Conservation (phyloP, 2,329 filamentous ascomycete species). For the Epichloe gansuensis region DNA sequence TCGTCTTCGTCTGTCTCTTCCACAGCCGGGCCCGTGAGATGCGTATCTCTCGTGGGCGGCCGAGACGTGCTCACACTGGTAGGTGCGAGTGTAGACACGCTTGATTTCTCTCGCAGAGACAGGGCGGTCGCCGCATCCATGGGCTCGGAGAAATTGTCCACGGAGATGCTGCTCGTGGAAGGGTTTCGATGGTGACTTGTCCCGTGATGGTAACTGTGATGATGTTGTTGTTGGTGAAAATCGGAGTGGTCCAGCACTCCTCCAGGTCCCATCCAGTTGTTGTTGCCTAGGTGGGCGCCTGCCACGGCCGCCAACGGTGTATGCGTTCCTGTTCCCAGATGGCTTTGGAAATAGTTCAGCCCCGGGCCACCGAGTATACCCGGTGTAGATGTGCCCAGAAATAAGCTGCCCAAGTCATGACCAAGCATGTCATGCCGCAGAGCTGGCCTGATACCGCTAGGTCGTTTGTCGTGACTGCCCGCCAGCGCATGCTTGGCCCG, state of each 20-base stretch:
- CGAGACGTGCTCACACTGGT: slow-evolving; percentile 41
- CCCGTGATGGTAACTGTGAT: slow-evolving; percentile 8
- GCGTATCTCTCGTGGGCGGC: slow-evolving; percentile 44
- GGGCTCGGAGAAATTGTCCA: slow-evolving; percentile 25
- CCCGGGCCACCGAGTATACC: slow-evolving; percentile 62
- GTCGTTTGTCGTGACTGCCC: slow-evolving; percentile 7
- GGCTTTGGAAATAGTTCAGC: slow-evolving; percentile 72
- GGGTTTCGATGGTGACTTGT: slow-evolving; percentile 30
- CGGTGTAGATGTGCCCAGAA: slow-evolving; percentile 47
- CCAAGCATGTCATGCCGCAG: slow-evolving; percentile 20
- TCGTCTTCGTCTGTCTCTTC: slow-evolving; percentile 26
- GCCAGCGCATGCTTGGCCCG: slow-evolving; percentile 2
- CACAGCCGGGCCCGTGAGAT: slow-evolving; percentile 24
- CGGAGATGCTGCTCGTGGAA: slow-evolving; percentile 34
- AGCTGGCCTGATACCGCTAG: slow-evolving; percentile 19
- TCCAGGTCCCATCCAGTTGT: slow-evolving; percentile 22
- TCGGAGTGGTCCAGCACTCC: slow-evolving; percentile 5
- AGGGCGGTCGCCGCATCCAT: slow-evolving; percentile 21
- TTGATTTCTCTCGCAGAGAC: slow-evolving; percentile 43
- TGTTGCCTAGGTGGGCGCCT: slow-evolving; percentile 40
- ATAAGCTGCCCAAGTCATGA: slow-evolving; percentile 41
- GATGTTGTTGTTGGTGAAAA: slow-evolving; percentile 6
- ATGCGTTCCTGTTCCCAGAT: slow-evolving; percentile 63
- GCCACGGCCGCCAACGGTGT: slow-evolving; percentile 72
- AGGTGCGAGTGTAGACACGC: slow-evolving; percentile 49